Conservation (phyloP, 2,329 filamentous ascomycete species). For the Raffaelea deltoideospora region DNA sequence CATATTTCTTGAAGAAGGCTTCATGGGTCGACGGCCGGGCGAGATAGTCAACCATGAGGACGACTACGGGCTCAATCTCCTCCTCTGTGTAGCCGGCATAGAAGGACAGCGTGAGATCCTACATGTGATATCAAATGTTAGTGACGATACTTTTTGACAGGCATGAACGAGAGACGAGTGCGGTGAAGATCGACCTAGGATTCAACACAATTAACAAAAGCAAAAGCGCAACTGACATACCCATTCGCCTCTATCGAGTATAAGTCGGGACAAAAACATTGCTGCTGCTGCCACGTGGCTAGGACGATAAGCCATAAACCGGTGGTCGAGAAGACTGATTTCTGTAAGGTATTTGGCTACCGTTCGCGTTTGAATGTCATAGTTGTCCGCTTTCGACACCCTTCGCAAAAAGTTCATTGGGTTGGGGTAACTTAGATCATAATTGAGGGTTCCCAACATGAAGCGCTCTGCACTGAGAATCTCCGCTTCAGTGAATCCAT, state of each 20-base stretch:
- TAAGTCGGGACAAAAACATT: conserved; percentile 88
- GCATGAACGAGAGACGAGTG: no score
- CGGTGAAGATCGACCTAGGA: no score
- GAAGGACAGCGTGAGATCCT: conserved; percentile 59
- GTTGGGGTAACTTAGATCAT: conserved; percentile 96
- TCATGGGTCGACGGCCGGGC: conserved; percentile 81
- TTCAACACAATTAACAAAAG: no score
- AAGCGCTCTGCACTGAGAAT: conserved; percentile 96
- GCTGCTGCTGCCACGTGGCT: conserved; percentile 83
- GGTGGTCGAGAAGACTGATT: conserved; percentile 87
- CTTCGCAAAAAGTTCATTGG: conserved; percentile 99
- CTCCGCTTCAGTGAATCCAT: conserved; percentile 88
- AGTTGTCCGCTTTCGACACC: conserved; percentile 98
- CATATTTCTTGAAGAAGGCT: conserved; percentile 99
- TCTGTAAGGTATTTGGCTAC: conserved; percentile 96
- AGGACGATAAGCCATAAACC: conserved; percentile 78
- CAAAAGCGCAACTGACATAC: conserved; percentile 31
- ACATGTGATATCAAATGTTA: no score
- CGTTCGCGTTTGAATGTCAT: conserved; percentile 94
- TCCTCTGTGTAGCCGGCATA: conserved; percentile 90
- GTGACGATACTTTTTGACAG: no score
- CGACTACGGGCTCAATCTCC: conserved; percentile 82
- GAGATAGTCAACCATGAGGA: conserved; percentile 93
- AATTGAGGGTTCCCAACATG: conserved; percentile 79
- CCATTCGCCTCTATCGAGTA: conserved; percentile 85